Conservation (phyloP, 202 grass and related monocot species). For the Dendrocalamus latiflorus region DNA sequence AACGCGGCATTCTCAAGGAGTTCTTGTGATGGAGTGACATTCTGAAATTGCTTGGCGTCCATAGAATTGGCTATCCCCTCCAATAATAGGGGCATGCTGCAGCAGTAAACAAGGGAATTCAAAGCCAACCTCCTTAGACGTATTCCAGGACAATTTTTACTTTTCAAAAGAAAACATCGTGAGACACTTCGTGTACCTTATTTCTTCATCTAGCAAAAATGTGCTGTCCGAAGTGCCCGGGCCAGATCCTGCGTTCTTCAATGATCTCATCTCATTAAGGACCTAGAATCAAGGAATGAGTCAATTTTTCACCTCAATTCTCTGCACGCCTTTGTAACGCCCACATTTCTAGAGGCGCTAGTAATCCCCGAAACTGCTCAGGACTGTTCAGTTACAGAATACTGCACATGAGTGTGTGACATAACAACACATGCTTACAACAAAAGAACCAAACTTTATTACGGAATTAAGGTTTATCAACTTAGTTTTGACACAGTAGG, state of each 20-base stretch:
- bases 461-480: too few relatives aligned
- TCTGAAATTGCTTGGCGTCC: constrained; percentile 70
- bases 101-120: constrained; percentile 9
- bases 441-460: too few relatives aligned
- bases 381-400: too few relatives aligned
- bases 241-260: constrained; percentile 31
- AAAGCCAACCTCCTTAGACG: neutral
- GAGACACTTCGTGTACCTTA: constrained; percentile 34
- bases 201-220: constrained; percentile 75
- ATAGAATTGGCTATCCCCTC: constrained; percentile 73
- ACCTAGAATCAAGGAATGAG: constrained; percentile 40
- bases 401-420: too few relatives aligned
- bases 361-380: too few relatives aligned
- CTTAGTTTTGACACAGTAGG: too few relatives aligned
- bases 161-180: neutral
- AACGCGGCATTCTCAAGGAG: constrained; percentile 56
- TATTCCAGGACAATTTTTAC: neutral
- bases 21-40: constrained; percentile 56
- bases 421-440: too few relatives aligned
- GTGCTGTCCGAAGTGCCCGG: constrained; percentile 19
- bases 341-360: too few relatives aligned
- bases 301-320: neutral
- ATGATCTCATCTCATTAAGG: constrained; percentile 51
- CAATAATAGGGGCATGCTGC: constrained; percentile 66
- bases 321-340: neutral